Conservation (phyloP, 768 basidiomycete genomes). For the Rhizopogon sp. region DNA sequence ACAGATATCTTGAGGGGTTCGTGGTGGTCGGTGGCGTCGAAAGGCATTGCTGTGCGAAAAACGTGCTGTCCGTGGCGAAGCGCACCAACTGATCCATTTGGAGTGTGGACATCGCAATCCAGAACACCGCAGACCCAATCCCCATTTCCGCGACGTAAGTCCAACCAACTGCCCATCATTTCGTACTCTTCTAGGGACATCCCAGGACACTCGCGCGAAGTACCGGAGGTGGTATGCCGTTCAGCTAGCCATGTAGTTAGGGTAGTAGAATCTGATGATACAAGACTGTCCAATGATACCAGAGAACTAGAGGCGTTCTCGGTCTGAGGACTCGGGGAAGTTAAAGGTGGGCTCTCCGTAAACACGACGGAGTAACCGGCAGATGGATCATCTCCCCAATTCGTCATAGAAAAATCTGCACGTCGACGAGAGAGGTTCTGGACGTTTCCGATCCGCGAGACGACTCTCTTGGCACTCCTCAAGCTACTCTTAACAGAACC, state of each 20-base stretch:
- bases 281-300: constrained; percentile 22
- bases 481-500: constrained; percentile 16
- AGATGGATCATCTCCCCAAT: background rate
- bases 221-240: constrained; percentile 28
- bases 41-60: constrained; percentile 23
- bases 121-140: constrained; percentile 25
- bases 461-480: constrained; percentile 16
- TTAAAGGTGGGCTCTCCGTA: constrained; percentile 4
- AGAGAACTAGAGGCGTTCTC: constrained; percentile 11
- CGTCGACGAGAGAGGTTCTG: constrained; percentile 3
- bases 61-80: constrained; percentile 11
- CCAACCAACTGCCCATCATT: constrained; percentile 42
- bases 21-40: constrained; percentile 7
- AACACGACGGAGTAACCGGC: constrained; percentile 4
- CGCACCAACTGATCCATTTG: constrained; percentile 27
- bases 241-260: constrained; percentile 35
- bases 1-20: constrained; percentile 9
- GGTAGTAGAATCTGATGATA: constrained; percentile 29
- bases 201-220: constrained; percentile 19
- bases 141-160: constrained; percentile 14
- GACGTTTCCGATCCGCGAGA: constrained; percentile 13
- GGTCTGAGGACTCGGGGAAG: constrained; percentile 3
- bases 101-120: constrained; percentile 27
- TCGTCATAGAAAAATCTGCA: background rate
- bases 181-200: constrained; percentile 48